Percentiles rank a stretch among this genome's conserved stretches.
Conservation (phyloP, 768 basidiomycete species). For the Rubroboletus satanas region DNA sequence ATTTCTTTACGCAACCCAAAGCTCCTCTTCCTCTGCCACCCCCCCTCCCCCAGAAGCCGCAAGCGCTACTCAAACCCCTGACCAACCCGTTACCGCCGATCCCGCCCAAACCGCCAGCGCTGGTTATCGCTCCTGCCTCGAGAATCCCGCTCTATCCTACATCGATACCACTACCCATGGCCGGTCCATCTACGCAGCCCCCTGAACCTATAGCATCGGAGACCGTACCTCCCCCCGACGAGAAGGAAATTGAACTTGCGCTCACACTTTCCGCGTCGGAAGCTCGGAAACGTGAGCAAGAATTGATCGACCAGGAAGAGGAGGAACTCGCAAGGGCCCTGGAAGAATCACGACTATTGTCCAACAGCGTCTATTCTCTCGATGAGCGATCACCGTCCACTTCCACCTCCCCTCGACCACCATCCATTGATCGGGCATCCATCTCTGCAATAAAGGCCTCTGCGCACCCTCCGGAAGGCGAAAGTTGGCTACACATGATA, state of each 20-base stretch:
- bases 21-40: conserved; percentile 27
- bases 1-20: conserved; percentile 16
- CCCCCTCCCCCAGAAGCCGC: conserved; percentile 31
- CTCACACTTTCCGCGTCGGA: conserved; percentile 45
- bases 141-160: conserved; percentile 34
- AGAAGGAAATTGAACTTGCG: conserved; percentile 46
- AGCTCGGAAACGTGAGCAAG: conserved; percentile 27
- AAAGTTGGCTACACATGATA: conserved; percentile 32
- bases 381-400: conserved; percentile 6
- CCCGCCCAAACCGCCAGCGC: conserved; percentile 37
- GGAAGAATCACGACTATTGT: conserved; percentile 44
- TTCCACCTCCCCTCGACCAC: conserved; percentile 3
- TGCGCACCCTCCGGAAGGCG: conserved; percentile 21
- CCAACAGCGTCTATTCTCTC: conserved; percentile 9
- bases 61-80: conserved; percentile 25
- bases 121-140: conserved; percentile 10
- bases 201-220: conserved; percentile 1
- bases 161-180: conserved; percentile 24
- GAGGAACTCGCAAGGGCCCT: conserved; percentile 64
- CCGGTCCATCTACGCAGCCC: conserved; percentile 5
- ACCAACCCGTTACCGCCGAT: conserved; percentile 36
- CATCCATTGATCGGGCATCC: conserved; percentile 16
- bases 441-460: conserved; percentile 13
- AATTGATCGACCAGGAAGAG: conserved; percentile 45
- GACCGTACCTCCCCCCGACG: conserved; percentile 31